Conservation (phyloP, 345 rosid genomes). For the Pistacia vera region DNA sequence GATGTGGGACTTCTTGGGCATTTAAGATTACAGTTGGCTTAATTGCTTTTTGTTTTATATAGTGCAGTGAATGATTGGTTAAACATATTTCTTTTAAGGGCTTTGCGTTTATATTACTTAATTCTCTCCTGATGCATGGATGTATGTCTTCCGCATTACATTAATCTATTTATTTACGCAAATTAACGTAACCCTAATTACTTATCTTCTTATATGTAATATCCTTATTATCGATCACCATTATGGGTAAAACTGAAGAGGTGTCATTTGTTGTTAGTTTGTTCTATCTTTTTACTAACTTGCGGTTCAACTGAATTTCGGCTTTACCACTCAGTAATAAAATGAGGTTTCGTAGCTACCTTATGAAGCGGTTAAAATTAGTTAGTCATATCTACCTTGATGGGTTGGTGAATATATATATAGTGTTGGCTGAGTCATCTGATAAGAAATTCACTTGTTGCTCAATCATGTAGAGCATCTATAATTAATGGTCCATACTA, state of each 20-base stretch:
- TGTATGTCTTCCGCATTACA: background rate
- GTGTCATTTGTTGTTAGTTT: background rate
- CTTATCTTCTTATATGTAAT: too few species aligned
- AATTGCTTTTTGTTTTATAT: background rate
- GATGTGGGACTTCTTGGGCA: constrained; percentile 18
- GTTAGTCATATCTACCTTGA: background rate
- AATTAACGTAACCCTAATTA: too few species aligned
- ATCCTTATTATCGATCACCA: too few species aligned
- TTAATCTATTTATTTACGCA: too few species aligned
- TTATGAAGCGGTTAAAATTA: background rate
- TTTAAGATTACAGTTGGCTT: constrained; percentile 18
- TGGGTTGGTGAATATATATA: background rate
- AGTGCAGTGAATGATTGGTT: constrained; percentile 5
- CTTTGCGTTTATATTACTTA: background rate
- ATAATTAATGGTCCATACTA: background rate
- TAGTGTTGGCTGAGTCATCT: background rate
- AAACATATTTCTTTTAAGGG: background rate
- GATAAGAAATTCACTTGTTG: background rate
- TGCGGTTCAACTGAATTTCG: background rate
- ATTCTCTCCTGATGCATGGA: background rate
- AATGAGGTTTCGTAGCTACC: background rate
- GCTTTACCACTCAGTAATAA: too few species aligned
- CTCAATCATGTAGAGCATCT: background rate
- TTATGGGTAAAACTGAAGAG: too few species aligned
- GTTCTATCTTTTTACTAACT: background rate